Conservation (phyloP, 768 basidiomycete genomes). For the Leccinum imitatum region DNA sequence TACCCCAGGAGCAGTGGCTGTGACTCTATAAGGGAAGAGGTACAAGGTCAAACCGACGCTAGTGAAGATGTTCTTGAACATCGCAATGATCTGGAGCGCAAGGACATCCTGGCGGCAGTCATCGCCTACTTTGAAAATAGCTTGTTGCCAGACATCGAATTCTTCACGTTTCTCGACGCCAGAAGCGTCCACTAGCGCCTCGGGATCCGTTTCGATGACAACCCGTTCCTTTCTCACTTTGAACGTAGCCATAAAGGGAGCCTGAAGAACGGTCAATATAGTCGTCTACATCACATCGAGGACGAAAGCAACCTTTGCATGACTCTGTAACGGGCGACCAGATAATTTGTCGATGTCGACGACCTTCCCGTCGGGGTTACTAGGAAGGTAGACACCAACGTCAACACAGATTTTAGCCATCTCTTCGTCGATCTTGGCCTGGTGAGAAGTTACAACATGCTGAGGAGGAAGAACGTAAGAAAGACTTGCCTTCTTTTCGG, state of each 20-base stretch:
- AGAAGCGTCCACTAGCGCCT: slow-evolving; percentile 66
- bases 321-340: slow-evolving; percentile 92
- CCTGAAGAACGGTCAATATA: slow-evolving; percentile 46
- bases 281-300: not conserved
- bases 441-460: slow-evolving; percentile 1
- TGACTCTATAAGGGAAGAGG: slow-evolving; percentile 94
- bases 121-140: slow-evolving; percentile 99
- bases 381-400: slow-evolving; percentile 95
- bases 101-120: slow-evolving; percentile 99
- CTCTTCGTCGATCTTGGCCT: slow-evolving; percentile 99
- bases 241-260: slow-evolving; percentile 99
- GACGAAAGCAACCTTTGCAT: slow-evolving; percentile 75
- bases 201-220: slow-evolving; percentile 66
- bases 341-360: slow-evolving; percentile 98
- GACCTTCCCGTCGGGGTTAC: slow-evolving; percentile 94
- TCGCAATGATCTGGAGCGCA: slow-evolving; percentile 94
- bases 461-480: not conserved
- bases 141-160: slow-evolving; percentile 94
- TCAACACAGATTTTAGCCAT: slow-evolving; percentile 96
- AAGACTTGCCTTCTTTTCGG: slow-evolving; percentile 84
- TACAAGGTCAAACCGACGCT: slow-evolving; percentile 87
- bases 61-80: slow-evolving; percentile 98
- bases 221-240: slow-evolving; percentile 89
- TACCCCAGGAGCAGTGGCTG: slow-evolving; percentile 94
- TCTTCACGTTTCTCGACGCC: slow-evolving; percentile 57